A percentile compares a stretch with the other conserved stretches of the same genome.
Evolutionary conservation across 306 rosid species (phyloP).

Genomic region (Medicago ruthenica): DNA sequence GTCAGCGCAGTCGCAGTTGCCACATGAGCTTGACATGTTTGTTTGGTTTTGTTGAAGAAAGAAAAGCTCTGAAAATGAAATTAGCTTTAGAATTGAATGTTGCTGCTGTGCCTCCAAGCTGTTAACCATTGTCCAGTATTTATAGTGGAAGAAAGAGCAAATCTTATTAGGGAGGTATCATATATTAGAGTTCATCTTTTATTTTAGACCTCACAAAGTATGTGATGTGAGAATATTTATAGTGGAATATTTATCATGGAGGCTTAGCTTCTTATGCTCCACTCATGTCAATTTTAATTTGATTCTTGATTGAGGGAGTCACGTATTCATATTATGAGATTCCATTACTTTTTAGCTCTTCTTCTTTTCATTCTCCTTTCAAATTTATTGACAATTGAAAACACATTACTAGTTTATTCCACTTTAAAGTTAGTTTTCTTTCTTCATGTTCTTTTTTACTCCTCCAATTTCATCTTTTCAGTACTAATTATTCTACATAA

Average conservation of each 20-base stretch:
- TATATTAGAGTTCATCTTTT: constrained; percentile 11
- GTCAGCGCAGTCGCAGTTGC: constrained; percentile 76
- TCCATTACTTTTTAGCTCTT: constrained; percentile 25
- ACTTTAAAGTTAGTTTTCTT: not conserved
- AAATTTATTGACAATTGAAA: not conserved
- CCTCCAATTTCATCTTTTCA: too few relatives aligned
- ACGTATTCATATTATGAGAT: constrained; percentile 9
- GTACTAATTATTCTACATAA: too few relatives aligned
- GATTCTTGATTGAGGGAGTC: constrained; percentile 34
- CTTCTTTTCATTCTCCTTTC: not conserved
- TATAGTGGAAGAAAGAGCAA: constrained; percentile 56
- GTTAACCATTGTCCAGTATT: constrained; percentile 45
- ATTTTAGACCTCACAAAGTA: constrained; percentile 42
- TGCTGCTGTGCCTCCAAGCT: constrained; percentile 47
- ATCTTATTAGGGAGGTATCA: not conserved
- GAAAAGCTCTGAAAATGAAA: constrained; percentile 30
- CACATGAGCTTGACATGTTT: constrained; percentile 60
- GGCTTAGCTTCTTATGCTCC: constrained; percentile 54
- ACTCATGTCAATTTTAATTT: constrained; percentile 66
- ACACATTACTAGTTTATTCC: not conserved
- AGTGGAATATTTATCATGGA: constrained; percentile 64
- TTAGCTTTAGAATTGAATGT: constrained; percentile 31
- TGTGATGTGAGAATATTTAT: constrained; percentile 43
- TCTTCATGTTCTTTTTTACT: too few relatives aligned
- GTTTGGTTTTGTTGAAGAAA: constrained; percentile 41